Evolutionary conservation across 148 eudicot species (phyloP).

Genomic region (Vaccinium darrowii): DNA sequence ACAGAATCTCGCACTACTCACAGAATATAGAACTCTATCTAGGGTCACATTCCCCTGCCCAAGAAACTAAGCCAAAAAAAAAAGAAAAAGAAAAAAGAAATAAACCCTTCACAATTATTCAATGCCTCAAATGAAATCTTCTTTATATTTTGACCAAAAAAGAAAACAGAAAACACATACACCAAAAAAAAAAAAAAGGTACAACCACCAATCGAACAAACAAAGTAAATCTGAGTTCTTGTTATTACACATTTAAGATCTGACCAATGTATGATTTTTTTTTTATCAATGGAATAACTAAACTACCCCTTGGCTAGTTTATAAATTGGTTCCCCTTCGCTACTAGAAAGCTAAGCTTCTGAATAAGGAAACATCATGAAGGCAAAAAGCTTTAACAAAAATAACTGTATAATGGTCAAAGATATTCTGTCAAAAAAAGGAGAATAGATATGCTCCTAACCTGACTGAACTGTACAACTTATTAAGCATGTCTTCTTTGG

Average conservation of each 20-base stretch:
- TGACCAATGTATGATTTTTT: not conserved
- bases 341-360: not conserved
- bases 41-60: not conserved
- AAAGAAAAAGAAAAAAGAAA: not conserved
- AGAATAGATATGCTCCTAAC: constrained; percentile 33
- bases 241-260: not conserved
- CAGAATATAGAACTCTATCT: not conserved
- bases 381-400: not conserved
- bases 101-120: not conserved
- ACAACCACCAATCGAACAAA: not conserved
- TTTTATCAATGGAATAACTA: not conserved
- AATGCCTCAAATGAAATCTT: not conserved
- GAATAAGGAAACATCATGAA: not conserved
- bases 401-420: not conserved
- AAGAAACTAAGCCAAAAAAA: not conserved
- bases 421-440: not conserved
- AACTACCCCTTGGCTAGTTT: not conserved
- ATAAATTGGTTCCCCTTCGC: not conserved
- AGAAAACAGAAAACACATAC: not conserved
- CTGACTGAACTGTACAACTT: constrained; percentile 89
- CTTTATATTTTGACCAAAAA: not conserved
- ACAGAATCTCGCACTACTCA: not conserved
- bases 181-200: not conserved
- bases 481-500: constrained; percentile 97
- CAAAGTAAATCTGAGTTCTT: not conserved